Evolutionary conservation across 352 stramenopile genomes (phyloP), one percentile per base, ranked within the genome.

Genomic region (Pythium sp.): DNA sequence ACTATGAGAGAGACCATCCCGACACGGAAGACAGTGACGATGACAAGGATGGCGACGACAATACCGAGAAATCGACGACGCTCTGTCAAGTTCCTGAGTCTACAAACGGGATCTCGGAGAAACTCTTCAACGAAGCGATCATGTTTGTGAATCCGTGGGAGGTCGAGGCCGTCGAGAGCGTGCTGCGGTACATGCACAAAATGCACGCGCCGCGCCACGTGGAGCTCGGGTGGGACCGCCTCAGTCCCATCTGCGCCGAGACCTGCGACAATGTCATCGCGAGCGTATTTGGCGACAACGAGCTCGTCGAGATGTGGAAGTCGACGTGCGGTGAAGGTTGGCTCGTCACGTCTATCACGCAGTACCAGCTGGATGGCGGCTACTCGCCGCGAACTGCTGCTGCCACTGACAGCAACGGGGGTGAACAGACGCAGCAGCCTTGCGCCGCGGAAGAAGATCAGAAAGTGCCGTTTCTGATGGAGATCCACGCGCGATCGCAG

Each of bases 81-180:
- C 43, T 24, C 18, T 24, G 43, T 3, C 43, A 24, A 51, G 53
- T 6, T 38, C 4, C 5, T 22, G 15, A 53, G 32, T 15, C 34
- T 22, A 9, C 20, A 6, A 36, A 57, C 34, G 54, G 24, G 26
- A 5, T 64, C 8, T 32, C 65, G 36, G 70, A 74, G n/a, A 73
- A 65, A 5, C 67, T 75, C 20, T 72, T 68, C 38, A 61, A 79
- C 54, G 78, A 93, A 58, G 81, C 84, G 18, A 90, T 95, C 71
- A 90, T 92, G 81, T 93, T 95, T 72, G 87, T 95, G 22, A 75
- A 91, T 58, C 82, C 84, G 20, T 95, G 87, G 87, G 85, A 95
- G 75, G 78, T 92, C 57, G 87, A 95, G 46, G 87, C 87, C 1
- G 76, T 87, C 43, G 64, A 62, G 62, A 95, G 87, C 68, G 73